phyloP scores from a whole-genome alignment of 2,329 filamentous ascomycete genomes.

The Colletotrichum sp. region DNA sequence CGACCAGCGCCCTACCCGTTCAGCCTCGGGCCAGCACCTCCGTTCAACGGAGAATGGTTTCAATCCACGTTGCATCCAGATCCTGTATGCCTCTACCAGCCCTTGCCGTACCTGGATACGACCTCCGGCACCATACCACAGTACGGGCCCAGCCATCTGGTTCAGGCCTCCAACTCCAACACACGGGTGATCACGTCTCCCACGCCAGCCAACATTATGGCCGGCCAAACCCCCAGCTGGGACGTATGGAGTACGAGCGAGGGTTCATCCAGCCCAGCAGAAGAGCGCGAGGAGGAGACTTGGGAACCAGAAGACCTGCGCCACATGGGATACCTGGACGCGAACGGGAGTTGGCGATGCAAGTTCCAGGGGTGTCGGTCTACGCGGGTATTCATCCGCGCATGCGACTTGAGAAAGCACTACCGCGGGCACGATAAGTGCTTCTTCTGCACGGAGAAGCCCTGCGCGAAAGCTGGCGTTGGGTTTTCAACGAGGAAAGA shows the following conservation, averaged over 20 bases:
- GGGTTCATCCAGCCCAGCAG: background rate
- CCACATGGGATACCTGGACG: conserved; percentile 10
- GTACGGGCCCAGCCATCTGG: background rate
- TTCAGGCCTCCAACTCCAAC: background rate
- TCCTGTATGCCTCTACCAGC: background rate
- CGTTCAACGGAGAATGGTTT: background rate
- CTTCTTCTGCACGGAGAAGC: conserved; percentile 9
- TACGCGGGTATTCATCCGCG: background rate
- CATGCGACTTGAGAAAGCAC: conserved; percentile 8
- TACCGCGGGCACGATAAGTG: conserved; percentile 6
- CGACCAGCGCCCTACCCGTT: background rate
- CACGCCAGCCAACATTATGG: background rate
- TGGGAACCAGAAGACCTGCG: conserved; percentile 5
- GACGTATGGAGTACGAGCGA: background rate
- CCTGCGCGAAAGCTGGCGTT: background rate
- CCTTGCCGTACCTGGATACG: background rate
- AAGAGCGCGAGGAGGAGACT: background rate
- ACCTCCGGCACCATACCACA: background rate
- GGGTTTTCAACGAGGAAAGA: conserved; percentile 6
- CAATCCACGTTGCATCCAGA: background rate
- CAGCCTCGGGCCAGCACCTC: background rate
- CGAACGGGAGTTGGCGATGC: conserved; percentile 6
- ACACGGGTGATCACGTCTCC: background rate
- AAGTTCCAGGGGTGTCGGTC: background rate
- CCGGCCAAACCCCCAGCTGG: background rate